Evolutionary conservation across 495 filamentous ascomycete species (phyloP), one percentile per base, ranked within the genome.

Genomic region (Lasiosphaeris hirsuta): DNA sequence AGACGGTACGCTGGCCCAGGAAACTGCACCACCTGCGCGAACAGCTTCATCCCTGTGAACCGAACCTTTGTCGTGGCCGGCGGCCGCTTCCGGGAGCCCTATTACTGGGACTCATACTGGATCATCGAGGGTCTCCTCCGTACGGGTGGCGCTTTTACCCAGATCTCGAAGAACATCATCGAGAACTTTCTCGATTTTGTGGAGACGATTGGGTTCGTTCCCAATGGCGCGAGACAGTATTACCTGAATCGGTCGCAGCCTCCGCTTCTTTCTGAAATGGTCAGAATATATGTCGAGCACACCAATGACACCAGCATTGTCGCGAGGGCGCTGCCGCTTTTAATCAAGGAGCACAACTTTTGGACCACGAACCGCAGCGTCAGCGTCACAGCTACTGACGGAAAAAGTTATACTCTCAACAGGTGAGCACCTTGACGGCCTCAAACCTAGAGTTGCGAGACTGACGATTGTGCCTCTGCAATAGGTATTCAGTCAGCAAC

Each of bases 101-200:
- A 79, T 53, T 80, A 80, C 64, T 80, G 77, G 77, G 77, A 80
- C 59, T 77, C 75, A 51, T 80, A 72, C 62, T 80, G 77, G 77
- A 80, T 79, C 35, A 5, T 79, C 17, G 76, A 80, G 62, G 77
- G 77, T 10, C 66, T 80, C 19, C 61, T 80, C 10, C 72, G 77
- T 18, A 80, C 77, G 3, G 76, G 76, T 14, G 77, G 77, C 30
- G 64, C 72, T 39, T 80, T 78, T 55, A 70, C 65, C 34, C 48
- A 76, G 42, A 78, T 80, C 50, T 73, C 77, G 14, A 71, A 68
- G 49, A 77, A 80, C 64, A 80, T 73, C 40, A 77, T 80, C 34
- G 75, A 79, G 62, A 80, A 80, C 57, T 80, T 79, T 54, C 63
- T 79, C 10, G 77, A 80, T 44, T 71, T 79, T 23, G 71, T 80